A percentile compares a stretch with the other conserved stretches of the same genome.
Conservation (phyloP, 345 rosid species). For the Aquilaria yunnanensis region DNA sequence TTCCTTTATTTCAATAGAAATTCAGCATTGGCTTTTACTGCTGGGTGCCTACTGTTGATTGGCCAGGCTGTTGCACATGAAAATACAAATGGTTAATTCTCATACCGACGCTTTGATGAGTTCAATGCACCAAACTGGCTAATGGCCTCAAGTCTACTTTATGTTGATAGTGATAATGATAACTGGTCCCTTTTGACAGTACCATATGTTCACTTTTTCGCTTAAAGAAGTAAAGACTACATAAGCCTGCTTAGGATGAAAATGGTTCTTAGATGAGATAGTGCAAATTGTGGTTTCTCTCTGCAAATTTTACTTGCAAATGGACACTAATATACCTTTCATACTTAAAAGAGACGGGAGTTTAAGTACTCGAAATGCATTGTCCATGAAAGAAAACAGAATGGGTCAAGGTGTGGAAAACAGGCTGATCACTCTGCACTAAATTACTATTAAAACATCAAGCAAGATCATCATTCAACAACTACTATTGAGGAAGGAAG, state of each 20-base stretch:
- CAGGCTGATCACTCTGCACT: conserved; percentile 1
- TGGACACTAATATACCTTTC: background rate
- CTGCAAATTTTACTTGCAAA: background rate
- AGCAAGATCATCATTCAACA: conserved; percentile 14
- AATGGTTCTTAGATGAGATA: conserved; percentile 1
- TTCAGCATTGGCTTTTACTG: no score
- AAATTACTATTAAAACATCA: conserved; percentile 12
- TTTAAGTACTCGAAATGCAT: background rate
- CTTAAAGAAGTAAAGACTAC: background rate
- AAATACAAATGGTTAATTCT: background rate
- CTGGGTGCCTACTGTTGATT: no score
- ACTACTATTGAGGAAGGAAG: conserved; percentile 6
- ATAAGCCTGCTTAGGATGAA: background rate
- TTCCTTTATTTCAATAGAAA: no score
- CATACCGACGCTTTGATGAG: background rate
- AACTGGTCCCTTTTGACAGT: no score
- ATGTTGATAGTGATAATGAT: background rate
- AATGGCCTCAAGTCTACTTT: background rate
- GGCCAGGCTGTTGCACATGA: background rate
- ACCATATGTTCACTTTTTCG: background rate
- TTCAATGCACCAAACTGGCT: background rate
- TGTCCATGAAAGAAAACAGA: background rate
- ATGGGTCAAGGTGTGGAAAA: conserved; percentile 21
- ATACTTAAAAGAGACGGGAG: background rate
- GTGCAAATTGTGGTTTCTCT: background rate